phyloP scores from a whole-genome alignment of 2,329 filamentous ascomycete species.

The Xylariaceae sp. region DNA sequence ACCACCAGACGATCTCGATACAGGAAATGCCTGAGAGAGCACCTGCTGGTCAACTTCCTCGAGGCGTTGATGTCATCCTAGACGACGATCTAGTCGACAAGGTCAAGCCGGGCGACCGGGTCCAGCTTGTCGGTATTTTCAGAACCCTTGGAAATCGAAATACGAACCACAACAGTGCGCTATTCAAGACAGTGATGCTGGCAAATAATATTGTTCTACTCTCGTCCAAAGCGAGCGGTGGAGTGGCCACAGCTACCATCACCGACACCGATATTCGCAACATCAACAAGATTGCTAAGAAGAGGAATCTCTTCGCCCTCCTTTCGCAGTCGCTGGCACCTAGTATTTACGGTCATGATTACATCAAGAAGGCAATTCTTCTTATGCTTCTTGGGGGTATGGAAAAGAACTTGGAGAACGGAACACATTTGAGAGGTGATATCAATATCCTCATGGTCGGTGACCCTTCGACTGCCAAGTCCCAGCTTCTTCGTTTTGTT shows the following conservation, averaged over 20 bases:
- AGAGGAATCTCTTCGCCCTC: conserved; percentile 87
- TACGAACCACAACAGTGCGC: conserved; percentile 80
- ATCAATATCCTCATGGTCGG: conserved; percentile 99
- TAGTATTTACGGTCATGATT: conserved; percentile 93
- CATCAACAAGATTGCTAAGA: conserved; percentile 96
- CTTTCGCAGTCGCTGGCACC: conserved; percentile 92
- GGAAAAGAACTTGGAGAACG: conserved; percentile 98
- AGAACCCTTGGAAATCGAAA: conserved; percentile 93
- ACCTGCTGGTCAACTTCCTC: conserved; percentile 88
- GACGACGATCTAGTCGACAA: conserved; percentile 95
- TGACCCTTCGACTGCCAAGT: conserved; percentile 97
- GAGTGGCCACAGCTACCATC: conserved; percentile 85
- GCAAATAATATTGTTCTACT: conserved; percentile 94
- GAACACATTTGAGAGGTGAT: conserved; percentile 94
- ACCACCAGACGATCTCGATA: conserved; percentile 96
- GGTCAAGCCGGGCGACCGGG: conserved; percentile 91
- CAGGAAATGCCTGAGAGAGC: conserved; percentile 99
- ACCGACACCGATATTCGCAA: conserved; percentile 97
- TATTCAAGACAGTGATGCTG: conserved; percentile 90
- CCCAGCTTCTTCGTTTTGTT: conserved; percentile 94
- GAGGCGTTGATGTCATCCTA: conserved; percentile 92
- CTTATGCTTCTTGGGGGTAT: conserved; percentile 93
- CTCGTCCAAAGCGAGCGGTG: conserved; percentile 93
- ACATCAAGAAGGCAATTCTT: conserved; percentile 96
- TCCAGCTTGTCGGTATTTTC: conserved; percentile 96